Conservation (phyloP, 306 rosid species). For the Gynostemma pentaphyllum region DNA sequence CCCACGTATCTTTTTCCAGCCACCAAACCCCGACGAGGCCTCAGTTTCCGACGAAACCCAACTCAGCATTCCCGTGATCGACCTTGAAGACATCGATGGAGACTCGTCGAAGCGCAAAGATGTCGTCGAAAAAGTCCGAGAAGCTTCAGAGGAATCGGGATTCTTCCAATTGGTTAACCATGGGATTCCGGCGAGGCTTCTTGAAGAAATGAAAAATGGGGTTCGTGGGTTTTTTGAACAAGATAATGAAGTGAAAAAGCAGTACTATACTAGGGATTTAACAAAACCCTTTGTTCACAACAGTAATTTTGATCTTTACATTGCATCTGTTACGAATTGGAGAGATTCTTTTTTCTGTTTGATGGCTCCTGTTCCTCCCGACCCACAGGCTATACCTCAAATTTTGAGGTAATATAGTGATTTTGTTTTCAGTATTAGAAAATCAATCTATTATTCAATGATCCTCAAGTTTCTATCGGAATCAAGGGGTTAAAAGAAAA, state of each 20-base stretch:
- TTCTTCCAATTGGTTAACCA: conserved; percentile 44
- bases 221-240: conserved; percentile 22
- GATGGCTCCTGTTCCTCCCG: conserved; percentile 23
- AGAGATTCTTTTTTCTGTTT: conserved; percentile 25
- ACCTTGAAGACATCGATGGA: conserved; percentile 19
- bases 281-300: conserved; percentile 1
- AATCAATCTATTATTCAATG: no score
- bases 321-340: conserved; percentile 20
- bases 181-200: conserved; percentile 19
- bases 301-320: conserved; percentile 28
- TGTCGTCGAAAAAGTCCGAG: conserved; percentile 18
- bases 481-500: no score
- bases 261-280: conserved; percentile 14
- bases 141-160: conserved; percentile 30
- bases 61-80: conserved; percentile 30
- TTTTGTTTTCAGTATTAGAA: no score
- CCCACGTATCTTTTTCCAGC: conserved; percentile 25
- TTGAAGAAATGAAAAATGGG: conserved; percentile 30
- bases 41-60: background rate
- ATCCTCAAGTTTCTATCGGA: no score
- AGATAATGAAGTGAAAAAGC: conserved; percentile 23
- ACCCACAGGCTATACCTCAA: no score
- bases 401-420: no score
- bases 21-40: background rate
- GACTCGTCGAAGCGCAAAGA: conserved; percentile 9